Evolutionary conservation across 2,329 filamentous ascomycete species (phyloP), one percentile per base, ranked within the genome.

Genomic region (Aspergillus floridensis): DNA sequence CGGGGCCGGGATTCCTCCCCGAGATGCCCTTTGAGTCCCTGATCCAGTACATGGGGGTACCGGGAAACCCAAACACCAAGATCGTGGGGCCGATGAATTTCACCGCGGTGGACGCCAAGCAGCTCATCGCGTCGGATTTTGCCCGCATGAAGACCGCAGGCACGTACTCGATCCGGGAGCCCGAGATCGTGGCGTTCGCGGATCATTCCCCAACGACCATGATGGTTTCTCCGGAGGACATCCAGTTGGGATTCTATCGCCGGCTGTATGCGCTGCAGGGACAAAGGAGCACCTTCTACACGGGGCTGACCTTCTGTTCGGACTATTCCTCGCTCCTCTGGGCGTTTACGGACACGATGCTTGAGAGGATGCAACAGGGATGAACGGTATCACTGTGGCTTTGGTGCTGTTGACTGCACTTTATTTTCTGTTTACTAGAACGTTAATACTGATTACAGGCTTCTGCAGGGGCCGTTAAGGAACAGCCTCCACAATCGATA

Each of bases 261-360:
- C 63, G 74, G 46, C 66, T 80, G 52, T 74, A 77, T 63, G 74
- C 66, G 2, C 66, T 82, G 29, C 80, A 82, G 66, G 80, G 80
- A 0, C 60, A 74, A 16, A 67, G 71, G 19, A 76, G 74, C n/a
- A 82, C 79, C 0, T 82, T 70, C 66, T 81, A 76, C 62, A 81
- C 78, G 0, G 80, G 80, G 1, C 73, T 74, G 14, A 74, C 78
- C 4, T 80, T 67, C 16, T 59, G 62, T 10, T 53, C 63, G 21
- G 65, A 68, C 49, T 63, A 66, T 54, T 64, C 64, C 14, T 55
- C 65, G 4, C 24, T 65, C 47, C 22, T 70, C n/a, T 70, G 68
- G 67, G 61, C 58, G 7, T 69, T 63, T 58, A 66, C 66, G 1
- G 57, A 55, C 3, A 54, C 49, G 11, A 48, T 65, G 2, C 19